These are phyloP conservation scores for Rhizopogon vesiculosus DNA, from an alignment of 768 basidiomycete species.

Conservation along the genomic window DNA sequence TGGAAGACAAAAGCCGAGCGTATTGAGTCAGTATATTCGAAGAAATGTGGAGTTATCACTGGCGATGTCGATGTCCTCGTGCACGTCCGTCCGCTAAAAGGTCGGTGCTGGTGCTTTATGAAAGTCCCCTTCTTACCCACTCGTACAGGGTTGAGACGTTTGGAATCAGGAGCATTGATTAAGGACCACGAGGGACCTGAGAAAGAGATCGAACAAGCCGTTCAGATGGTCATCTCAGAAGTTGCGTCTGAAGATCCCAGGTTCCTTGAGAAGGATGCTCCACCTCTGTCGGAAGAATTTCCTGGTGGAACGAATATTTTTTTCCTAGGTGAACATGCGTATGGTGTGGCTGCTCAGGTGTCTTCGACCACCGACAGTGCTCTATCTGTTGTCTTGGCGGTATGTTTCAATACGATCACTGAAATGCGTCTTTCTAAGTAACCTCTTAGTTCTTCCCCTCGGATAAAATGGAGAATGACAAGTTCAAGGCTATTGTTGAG, in stretches of 20 bases:
- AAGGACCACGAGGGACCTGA: conserved; percentile 89
- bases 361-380: conserved; percentile 61
- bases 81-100: conserved; percentile 90
- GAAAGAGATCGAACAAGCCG: conserved; percentile 80
- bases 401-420: conserved; percentile 28
- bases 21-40: conserved; percentile 84
- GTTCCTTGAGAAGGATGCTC: conserved; percentile 75
- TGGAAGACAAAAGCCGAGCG: conserved; percentile 83
- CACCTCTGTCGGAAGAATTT: conserved; percentile 83
- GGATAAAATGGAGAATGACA: conserved; percentile 73
- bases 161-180: conserved; percentile 86
- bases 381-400: conserved; percentile 85
- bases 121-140: neutral
- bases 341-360: conserved; percentile 94
- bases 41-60: conserved; percentile 81
- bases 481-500: conserved; percentile 67
- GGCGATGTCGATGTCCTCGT: conserved; percentile 77
- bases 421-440: neutral
- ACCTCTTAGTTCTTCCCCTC: conserved; percentile 74
- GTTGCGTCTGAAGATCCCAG: conserved; percentile 89
- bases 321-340: conserved; percentile 92
- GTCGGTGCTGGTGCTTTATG: conserved; percentile 32
- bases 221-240: conserved; percentile 79
- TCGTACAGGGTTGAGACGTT: conserved; percentile 72
- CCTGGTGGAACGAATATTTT: conserved; percentile 89